These are phyloP conservation scores for Candida chauliodis DNA, from an alignment of 805 yeast species.

Conservation along the genomic window DNA sequence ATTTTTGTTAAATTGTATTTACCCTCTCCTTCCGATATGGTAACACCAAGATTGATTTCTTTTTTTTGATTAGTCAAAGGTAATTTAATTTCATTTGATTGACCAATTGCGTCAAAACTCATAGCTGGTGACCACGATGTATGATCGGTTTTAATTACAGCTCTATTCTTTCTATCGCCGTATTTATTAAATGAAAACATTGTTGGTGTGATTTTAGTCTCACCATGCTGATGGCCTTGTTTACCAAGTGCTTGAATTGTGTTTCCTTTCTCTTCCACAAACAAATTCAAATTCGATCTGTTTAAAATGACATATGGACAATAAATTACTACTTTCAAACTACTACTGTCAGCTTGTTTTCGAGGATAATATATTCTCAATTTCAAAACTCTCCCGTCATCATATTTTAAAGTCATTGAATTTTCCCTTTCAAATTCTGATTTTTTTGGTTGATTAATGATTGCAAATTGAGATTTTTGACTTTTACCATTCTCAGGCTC, in stretches of 20 bases:
- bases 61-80: slow-evolving; percentile 46
- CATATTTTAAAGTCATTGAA: slow-evolving; percentile 47
- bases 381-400: slow-evolving; percentile 64
- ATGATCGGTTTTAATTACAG: slow-evolving; percentile 60
- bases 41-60: slow-evolving; percentile 75
- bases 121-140: slow-evolving; percentile 70
- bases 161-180: slow-evolving; percentile 60
- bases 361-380: slow-evolving; percentile 63
- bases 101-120: slow-evolving; percentile 89
- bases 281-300: slow-evolving; percentile 66
- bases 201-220: slow-evolving; percentile 43
- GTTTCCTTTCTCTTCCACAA: slow-evolving; percentile 57
- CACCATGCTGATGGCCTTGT: slow-evolving; percentile 20
- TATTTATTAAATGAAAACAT: slow-evolving; percentile 80
- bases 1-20: slow-evolving; percentile 74
- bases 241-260: slow-evolving; percentile 43
- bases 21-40: slow-evolving; percentile 80
- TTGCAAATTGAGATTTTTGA: slow-evolving; percentile 66
- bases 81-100: slow-evolving; percentile 52
- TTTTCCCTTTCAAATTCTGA: slow-evolving; percentile 58
- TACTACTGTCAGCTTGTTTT: slow-evolving; percentile 49
- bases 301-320: slow-evolving; percentile 85
- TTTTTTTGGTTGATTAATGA: slow-evolving; percentile 56
- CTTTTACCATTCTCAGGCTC: slow-evolving; percentile 61
- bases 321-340: slow-evolving; percentile 65